Percentiles rank a stretch among this genome's conserved stretches.
Evolutionary conservation across 495 filamentous ascomycete species (phyloP).

Genomic region (Talaromyces nanjingensis): DNA sequence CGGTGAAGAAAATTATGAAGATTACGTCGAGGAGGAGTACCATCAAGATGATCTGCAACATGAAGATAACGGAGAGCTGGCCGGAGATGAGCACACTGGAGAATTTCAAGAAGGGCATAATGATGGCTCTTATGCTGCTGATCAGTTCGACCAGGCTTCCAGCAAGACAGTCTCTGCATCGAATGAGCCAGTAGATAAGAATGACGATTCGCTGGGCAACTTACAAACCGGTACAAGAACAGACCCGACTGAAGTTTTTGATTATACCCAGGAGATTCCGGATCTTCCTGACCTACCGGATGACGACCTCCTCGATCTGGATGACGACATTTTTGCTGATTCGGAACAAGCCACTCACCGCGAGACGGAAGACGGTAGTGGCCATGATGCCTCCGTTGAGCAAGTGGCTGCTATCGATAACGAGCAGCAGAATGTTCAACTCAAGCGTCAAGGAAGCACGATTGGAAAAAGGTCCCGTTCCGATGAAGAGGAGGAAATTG

Average conservation of each 20-base stretch:
- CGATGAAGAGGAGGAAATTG: slow-evolving; percentile 21
- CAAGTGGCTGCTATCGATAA: slow-evolving; percentile 14
- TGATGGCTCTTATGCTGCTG: not conserved
- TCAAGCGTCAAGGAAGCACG: slow-evolving; percentile 10
- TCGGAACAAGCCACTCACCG: slow-evolving; percentile 10
- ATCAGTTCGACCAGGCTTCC: not conserved
- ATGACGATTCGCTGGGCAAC: not conserved
- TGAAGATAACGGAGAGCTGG: not conserved
- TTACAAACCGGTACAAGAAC: not conserved
- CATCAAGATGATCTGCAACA: not conserved
- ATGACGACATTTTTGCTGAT: slow-evolving; percentile 26
- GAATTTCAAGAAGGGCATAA: not conserved
- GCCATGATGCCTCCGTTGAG: slow-evolving; percentile 8
- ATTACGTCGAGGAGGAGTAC: not conserved
- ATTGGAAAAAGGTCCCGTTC: slow-evolving; percentile 25
- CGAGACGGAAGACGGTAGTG: not conserved
- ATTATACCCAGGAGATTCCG: slow-evolving; percentile 9
- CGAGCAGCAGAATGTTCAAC: not conserved
- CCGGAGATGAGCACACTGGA: not conserved
- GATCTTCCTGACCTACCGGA: slow-evolving; percentile 17
- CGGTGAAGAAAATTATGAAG: slow-evolving; percentile 5
- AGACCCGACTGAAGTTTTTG: not conserved
- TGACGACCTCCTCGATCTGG: slow-evolving; percentile 27
- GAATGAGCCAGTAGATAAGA: not conserved
- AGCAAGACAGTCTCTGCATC: slow-evolving; percentile 1